Evolutionary conservation across 164 flowering plant genomes (phyloP), one percentile per base, ranked within the genome.

Genomic region (Vitis riparia): DNA sequence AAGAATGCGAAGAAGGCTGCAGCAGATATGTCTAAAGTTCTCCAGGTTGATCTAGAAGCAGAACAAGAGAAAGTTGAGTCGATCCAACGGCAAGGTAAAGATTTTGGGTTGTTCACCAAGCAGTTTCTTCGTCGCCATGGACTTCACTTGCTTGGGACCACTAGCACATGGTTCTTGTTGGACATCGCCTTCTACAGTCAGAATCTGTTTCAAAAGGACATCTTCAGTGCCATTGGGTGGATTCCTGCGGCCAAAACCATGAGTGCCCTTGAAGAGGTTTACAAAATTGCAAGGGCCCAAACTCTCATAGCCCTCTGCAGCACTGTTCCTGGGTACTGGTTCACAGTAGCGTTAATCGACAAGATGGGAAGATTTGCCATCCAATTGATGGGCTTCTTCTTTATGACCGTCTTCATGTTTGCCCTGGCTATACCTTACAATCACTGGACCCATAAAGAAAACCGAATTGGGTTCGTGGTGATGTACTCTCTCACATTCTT

Each of bases 251-350:
- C 73, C 9, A 70, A 70, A 16, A 63, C 67, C 49, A 71, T 71
- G 74, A 71, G 13, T 49, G 74, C 74, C 13, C 16, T 71, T 27
- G 62, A 71, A 4, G 74, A 71, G 56, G 62, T 71, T 17, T 71
- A 4, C 68, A 37, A 55, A 15, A 71, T 71, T 23, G 69, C 63
- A 3, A 55, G 68, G 49, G 74, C 74, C 3, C 74, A 71, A 16
- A 71, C 74, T 11, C 68, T 71, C 0, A 71, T 71, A 4, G 72
- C 72, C 16, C 72, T 69, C 19, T 69, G 72, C 66, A 62, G 72
- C 60, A 69, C 72, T 29, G 74, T 71, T 13, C 74, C 74, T 8
- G 74, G 74, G 0, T 71, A 71, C 44, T 71, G 74, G 74, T 71
- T 71, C 53, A 71, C 74, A 3, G 74, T 71, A 1, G 68, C 74